Percentiles rank a stretch among this genome's conserved stretches.
These are phyloP conservation scores for Cladosporium sp. DNA, from an alignment of 2,329 filamentous ascomycete species.

Conservation along the genomic window DNA sequence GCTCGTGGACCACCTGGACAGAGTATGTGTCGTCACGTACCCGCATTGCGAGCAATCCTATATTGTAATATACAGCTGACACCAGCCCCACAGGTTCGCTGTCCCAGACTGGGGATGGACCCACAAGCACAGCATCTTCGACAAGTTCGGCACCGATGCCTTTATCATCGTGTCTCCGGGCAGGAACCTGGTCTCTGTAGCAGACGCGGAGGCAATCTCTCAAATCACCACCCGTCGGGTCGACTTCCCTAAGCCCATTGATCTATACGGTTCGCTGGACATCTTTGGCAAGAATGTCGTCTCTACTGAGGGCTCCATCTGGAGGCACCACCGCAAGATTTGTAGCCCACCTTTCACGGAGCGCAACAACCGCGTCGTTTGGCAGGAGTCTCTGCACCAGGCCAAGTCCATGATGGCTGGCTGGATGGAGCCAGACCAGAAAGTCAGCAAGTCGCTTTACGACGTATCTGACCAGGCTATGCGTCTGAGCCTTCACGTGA, in stretches of 20 bases:
- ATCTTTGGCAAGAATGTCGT: slow-evolving; percentile 71
- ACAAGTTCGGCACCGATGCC: slow-evolving; percentile 58
- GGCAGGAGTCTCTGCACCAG: slow-evolving; percentile 63
- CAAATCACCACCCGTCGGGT: slow-evolving; percentile 67
- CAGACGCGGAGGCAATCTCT: slow-evolving; percentile 64
- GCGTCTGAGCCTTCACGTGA: slow-evolving; percentile 59
- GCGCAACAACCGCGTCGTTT: slow-evolving; percentile 69
- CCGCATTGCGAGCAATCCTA: neutral
- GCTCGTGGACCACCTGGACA: slow-evolving; percentile 58
- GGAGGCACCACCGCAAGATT: slow-evolving; percentile 72
- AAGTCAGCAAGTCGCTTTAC: slow-evolving; percentile 51
- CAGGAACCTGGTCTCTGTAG: slow-evolving; percentile 55
- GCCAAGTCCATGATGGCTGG: slow-evolving; percentile 60
- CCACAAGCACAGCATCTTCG: slow-evolving; percentile 59
- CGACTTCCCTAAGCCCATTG: slow-evolving; percentile 68
- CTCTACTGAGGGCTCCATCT: slow-evolving; percentile 66
- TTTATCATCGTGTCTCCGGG: slow-evolving; percentile 65
- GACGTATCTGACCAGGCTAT: slow-evolving; percentile 66
- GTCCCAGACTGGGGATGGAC: slow-evolving; percentile 62
- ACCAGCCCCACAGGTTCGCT: slow-evolving; percentile 47
- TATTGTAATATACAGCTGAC: neutral
- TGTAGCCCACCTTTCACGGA: slow-evolving; percentile 74
- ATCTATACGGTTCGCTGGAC: slow-evolving; percentile 60
- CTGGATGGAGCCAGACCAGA: slow-evolving; percentile 53
- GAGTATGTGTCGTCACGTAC: slow-evolving; percentile 48